Base-by-base conservation (phyloP, 1,139 yeast species). In the Blastobotrys capitulatus region DNA sequence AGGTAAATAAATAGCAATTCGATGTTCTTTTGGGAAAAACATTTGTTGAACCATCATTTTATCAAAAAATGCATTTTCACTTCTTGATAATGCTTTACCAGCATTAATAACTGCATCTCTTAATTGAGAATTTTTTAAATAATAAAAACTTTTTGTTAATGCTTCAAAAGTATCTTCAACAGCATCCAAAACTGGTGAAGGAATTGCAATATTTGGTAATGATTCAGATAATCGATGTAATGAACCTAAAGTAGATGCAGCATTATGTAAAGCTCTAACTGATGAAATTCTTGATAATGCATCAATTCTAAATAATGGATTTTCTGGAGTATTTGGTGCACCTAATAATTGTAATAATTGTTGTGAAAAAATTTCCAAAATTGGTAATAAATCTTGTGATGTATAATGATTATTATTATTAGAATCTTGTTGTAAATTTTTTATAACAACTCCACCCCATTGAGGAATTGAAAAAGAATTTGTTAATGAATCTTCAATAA, bases 31-130 rank as follows among this genome's bases (percentile, higher is more conserved):
- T 0, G 97, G 97, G 73, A 90, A 89, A 61, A 86, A 89, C 44
- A 86, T 86, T 62, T 90, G 97, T 61, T 88, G 96, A 8, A 90
- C 92, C 95, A 92, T 90, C 66, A 85, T 90, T 60, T 86, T 86
- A 57, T 90, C 95, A 65, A 90, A 92, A 61, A 92, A 90, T 0
- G 97, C 97, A 37, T 73, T 71, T 59, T 88, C 86, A 1, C 95
- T 81, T 34, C 71, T 66, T 38, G 70, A 65, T 29, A 79, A 72
- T 7, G 92, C 80, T 18, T 66, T 61, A 13, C 83, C 79, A 0
- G 95, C 80, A 20, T 70, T 64, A 1, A 68, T 57, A 56, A 82
- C 73, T 0, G 90, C 82, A 6, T 53, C 54, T 20, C 66, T 65
- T 70, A 80, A 81, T 44, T 70, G 53, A 32, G 65, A 65, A 16